Evolutionary conservation across 306 rosid genomes (phyloP).

Genomic region (Hippophae gyantsensis): DNA sequence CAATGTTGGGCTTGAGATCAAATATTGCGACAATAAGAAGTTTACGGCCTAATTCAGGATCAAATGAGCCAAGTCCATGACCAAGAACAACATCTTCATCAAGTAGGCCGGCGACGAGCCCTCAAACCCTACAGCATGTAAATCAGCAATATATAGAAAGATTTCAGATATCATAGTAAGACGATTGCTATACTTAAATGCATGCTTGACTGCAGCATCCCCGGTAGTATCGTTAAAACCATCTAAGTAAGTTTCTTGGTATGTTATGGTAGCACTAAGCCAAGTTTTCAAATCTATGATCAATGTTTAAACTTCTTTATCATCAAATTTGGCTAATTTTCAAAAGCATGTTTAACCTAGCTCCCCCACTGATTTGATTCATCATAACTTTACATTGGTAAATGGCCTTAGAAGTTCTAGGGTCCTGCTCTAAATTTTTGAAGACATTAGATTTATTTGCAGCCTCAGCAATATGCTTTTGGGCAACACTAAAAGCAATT

Average conservation of each 20-base stretch:
- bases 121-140: constrained; percentile 1
- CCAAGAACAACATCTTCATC: constrained; percentile 14
- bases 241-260: constrained; percentile 68
- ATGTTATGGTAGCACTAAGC: constrained; percentile 60
- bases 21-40: constrained; percentile 16
- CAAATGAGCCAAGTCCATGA: constrained; percentile 23
- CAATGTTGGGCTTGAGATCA: constrained; percentile 17
- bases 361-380: constrained; percentile 29
- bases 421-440: constrained; percentile 41
- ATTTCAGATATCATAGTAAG: constrained; percentile 52
- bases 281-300: constrained; percentile 48
- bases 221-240: constrained; percentile 42
- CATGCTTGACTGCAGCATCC: constrained; percentile 32
- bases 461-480: constrained; percentile 17
- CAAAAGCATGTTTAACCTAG: constrained; percentile 24
- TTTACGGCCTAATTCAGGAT: constrained; percentile 13
- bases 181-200: constrained; percentile 41
- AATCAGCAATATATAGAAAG: constrained; percentile 13
- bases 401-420: constrained; percentile 46
- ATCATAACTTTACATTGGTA: constrained; percentile 47
- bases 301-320: constrained; percentile 12
- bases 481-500: constrained; percentile 38
- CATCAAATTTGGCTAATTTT: constrained; percentile 21
- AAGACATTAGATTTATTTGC: constrained; percentile 27
- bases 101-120: constrained; percentile 16